Base-by-base conservation (phyloP, 192 early-diverging fungal genomes). In the Thamnidium elegans region DNA sequence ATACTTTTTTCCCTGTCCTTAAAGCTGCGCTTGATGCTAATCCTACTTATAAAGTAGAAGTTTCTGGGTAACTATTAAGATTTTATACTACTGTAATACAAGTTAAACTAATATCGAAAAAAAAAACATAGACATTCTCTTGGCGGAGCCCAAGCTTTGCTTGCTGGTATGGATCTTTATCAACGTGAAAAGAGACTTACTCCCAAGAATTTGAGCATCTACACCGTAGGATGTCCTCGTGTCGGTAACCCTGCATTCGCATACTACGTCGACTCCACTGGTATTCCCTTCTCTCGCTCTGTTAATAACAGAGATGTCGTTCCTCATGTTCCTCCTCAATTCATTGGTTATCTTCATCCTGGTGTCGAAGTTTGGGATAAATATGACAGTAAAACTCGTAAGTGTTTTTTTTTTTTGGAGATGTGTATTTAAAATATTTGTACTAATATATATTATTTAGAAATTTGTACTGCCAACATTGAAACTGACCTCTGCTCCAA, bases 101-200 rank as follows among this genome's bases (percentile, higher is more conserved):
- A 17, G 32, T 39, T 2, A 0, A 36, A 4, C 54, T 50, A 10
- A 10, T 34, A 15, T 51, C 44, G 7, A n/a, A n/a, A n/a, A n/a
- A 26, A 26, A 26, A 26, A 26, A 26, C 26, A 9, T 21, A 69
- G 73, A 5, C 73, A 74, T 31, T 69, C 67, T 0, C 68, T 74
- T 50, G 73, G 73, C 15, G 73, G 58, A 61, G 67, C 72, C 8
- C 15, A 58, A 6, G 66, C 72, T 30, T 26, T 58, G 5, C 23
- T 74, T 23, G 58, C 66, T 46, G 59, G 48, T 13, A 36, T 74
- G 53, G 73, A 74, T 56, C 58, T 74, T 15, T 68, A 65, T 42
- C 59, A 66, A 20, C 65, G 65, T 5, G 45, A 62, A 3, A 2
- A n/a, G 7, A 23, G 50, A 6, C 21, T 72, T 11, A 66, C 20